phyloP scores from a whole-genome alignment of 1,139 yeast species.

The Sugiyamaella neomexicana region DNA sequence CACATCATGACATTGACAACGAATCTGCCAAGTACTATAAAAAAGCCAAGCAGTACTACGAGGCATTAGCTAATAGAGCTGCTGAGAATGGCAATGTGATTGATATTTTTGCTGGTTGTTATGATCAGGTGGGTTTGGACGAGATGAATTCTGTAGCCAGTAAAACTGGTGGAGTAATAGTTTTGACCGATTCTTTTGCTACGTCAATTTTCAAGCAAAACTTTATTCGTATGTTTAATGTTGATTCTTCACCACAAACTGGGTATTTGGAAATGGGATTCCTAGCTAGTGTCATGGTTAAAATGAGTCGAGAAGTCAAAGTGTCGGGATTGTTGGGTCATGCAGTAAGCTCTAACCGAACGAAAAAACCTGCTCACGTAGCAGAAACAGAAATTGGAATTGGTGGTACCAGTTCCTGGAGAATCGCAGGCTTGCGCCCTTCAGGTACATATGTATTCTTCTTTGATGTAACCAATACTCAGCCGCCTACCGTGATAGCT shows the following conservation, averaged over 20 bases:
- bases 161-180: conserved; percentile 84
- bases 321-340: conserved; percentile 90
- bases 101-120: conserved; percentile 93
- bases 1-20: conserved; percentile 87
- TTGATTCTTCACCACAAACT: conserved; percentile 56
- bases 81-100: conserved; percentile 74
- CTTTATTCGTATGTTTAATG: conserved; percentile 74
- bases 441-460: conserved; percentile 82
- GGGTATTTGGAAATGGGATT: conserved; percentile 83
- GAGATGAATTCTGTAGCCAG: conserved; percentile 87
- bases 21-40: conserved; percentile 78
- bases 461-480: conserved; percentile 62
- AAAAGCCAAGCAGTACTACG: conserved; percentile 81
- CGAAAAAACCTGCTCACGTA: conserved; percentile 51
- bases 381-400: conserved; percentile 92
- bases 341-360: conserved; percentile 47
- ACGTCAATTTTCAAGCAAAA: conserved; percentile 93
- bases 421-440: conserved; percentile 79
- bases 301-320: conserved; percentile 81
- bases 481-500: conserved; percentile 46
- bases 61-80: conserved; percentile 66
- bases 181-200: conserved; percentile 88
- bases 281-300: conserved; percentile 64
- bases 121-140: conserved; percentile 92
- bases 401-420: conserved; percentile 89